These are phyloP conservation scores for Salix koriyanagi DNA, from an alignment of 345 rosid genomes.

Conservation along the genomic window DNA sequence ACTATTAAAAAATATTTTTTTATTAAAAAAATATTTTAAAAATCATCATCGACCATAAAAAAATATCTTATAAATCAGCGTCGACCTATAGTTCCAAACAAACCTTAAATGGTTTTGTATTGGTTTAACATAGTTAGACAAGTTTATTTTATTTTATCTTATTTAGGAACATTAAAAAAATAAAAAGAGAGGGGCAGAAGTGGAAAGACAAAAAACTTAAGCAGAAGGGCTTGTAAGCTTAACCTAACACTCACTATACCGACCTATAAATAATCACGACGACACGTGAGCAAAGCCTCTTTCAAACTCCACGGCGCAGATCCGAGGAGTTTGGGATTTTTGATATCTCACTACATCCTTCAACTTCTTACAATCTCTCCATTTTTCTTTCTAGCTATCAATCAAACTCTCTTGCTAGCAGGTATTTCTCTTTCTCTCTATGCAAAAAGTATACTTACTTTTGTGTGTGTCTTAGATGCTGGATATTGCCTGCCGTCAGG, in stretches of 20 bases:
- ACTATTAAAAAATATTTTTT: no score
- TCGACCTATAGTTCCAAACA: no score
- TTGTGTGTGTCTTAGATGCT: background rate
- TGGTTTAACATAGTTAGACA: no score
- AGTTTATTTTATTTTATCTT: no score
- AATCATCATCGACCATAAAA: background rate
- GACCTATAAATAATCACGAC: conserved; percentile 6
- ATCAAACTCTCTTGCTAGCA: conserved; percentile 12
- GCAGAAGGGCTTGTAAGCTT: conserved; percentile 1
- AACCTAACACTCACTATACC: background rate
- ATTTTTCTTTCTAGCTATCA: conserved; percentile 9
- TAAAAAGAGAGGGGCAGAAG: background rate
- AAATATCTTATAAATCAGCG: background rate
- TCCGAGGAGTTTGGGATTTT: conserved; percentile 78
- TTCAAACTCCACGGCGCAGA: conserved; percentile 77
- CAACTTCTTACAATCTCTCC: background rate
- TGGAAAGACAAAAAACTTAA: background rate
- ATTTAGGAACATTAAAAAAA: no score
- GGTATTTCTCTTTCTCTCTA: conserved; percentile 13
- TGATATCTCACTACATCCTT: conserved; percentile 29
- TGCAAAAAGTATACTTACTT: background rate
- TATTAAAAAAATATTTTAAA: background rate
- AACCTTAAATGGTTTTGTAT: no score
- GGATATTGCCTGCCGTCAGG: background rate
- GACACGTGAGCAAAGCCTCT: background rate